These are phyloP conservation scores for Soucietia sequanensis DNA, from an alignment of 805 yeast genomes.

Conservation along the genomic window DNA sequence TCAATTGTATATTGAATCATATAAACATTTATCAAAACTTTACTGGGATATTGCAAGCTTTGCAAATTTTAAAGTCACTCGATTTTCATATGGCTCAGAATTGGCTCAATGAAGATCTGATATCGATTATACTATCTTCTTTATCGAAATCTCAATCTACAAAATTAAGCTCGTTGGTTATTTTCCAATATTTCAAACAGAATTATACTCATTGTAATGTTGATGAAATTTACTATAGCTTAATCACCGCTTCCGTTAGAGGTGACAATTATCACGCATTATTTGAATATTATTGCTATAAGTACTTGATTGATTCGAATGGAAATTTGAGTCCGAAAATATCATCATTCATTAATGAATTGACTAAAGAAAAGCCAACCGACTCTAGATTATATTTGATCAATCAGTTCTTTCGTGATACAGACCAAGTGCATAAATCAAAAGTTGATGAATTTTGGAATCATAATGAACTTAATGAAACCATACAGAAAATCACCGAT, in stretches of 20 bases:
- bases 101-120: constrained; percentile 33
- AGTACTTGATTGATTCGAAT: too few relatives aligned
- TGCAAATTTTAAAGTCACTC: constrained; percentile 14
- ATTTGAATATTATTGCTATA: constrained; percentile 1
- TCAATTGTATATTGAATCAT: constrained; percentile 38
- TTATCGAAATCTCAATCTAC: constrained; percentile 26
- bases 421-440: neutral
- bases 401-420: neutral
- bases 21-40: constrained; percentile 33
- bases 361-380: too few relatives aligned
- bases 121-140: constrained; percentile 24
- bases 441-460: constrained; percentile 15
- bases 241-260: constrained; percentile 24
- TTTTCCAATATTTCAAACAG: constrained; percentile 20
- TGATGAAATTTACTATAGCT: constrained; percentile 15
- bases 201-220: constrained; percentile 7
- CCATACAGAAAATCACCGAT: too few relatives aligned
- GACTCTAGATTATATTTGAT: too few relatives aligned
- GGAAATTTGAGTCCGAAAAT: too few relatives aligned
- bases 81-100: constrained; percentile 13
- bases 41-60: constrained; percentile 23
- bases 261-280: constrained; percentile 17
- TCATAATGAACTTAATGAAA: constrained; percentile 7
- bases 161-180: constrained; percentile 21
- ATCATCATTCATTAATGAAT: too few relatives aligned